These are phyloP conservation scores for Paramecium pentaurelia DNA, from an alignment of 73 alveolate species.

Conservation along the genomic window DNA sequence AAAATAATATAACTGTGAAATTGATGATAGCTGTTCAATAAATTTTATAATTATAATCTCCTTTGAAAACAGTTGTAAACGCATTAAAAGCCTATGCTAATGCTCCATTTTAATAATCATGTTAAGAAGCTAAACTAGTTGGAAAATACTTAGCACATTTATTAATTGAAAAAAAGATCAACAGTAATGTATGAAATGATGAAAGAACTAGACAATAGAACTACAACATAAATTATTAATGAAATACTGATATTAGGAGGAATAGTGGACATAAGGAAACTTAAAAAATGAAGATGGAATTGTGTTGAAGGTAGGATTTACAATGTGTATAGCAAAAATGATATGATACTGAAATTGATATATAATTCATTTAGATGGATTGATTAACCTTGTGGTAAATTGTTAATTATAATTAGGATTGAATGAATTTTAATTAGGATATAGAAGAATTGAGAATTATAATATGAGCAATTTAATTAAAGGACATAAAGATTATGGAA, in stretches of 20 bases:
- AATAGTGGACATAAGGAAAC: not conserved
- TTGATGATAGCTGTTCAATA: not conserved
- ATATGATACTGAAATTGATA: not conserved
- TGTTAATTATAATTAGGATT: not conserved
- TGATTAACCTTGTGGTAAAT: not conserved
- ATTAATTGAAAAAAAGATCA: not conserved
- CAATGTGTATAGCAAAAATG: not conserved
- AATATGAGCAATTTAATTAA: not conserved
- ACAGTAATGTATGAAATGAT: not conserved
- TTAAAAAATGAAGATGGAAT: slow-evolving; percentile 24
- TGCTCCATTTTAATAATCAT: not conserved
- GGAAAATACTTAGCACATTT: not conserved
- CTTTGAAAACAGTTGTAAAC: not conserved
- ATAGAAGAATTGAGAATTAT: not conserved
- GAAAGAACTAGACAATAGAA: not conserved
- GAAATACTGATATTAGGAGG: slow-evolving; percentile 7
- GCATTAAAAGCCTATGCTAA: not conserved
- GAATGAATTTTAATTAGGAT: not conserved
- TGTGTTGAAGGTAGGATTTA: not conserved
- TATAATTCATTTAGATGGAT: not conserved
- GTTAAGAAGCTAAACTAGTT: not conserved
- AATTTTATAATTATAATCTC: not conserved
- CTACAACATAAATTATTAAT: not conserved
- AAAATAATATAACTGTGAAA: not conserved
- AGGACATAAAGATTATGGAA: not conserved